Base-by-base conservation (phyloP, 805 yeast species). In the Metschnikowia proteae region DNA sequence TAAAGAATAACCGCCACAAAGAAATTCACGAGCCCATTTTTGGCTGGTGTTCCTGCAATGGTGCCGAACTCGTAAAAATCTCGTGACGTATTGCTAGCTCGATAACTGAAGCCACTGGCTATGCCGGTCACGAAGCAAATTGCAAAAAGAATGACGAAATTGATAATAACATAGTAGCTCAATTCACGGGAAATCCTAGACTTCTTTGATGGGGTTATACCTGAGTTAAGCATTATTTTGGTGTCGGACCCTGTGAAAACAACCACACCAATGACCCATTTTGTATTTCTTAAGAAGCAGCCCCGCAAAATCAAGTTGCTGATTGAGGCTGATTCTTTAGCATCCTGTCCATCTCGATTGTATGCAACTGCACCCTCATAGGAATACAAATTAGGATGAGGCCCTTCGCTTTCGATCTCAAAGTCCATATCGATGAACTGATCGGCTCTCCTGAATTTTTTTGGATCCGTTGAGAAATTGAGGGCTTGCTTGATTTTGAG, bases 341-440 rank as follows among this genome's bases (percentile, higher is more conserved):
- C 46, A n/a, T 49, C 56, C 26, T 47, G 55, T 6, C 60, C 60
- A 23, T 49, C 49, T 26, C 45, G 46, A 27, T 47, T 49, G 50
- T 69, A 70, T 17, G 47, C 53, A 28, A 84, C 59, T 56, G 82
- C 84, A 54, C 94, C 95, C 62, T 85, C 87, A 59, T 86, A 87
- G 37, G 83, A 76, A 64, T 87, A 87, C 54, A 87, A 70, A 61
- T 85, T 86, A 1, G 90, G 78, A 64, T 86, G 89, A 11, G 95
- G 95, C 6, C 90, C 92, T 67, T 87, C 94, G 70, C 86, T 79
- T 56, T 86, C 88, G n/a, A 86, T 67, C 79, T 84, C 79, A 56
- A 85, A 85, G 53, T 74, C 75, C 45, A 80, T 68, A 30, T 55
- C 44, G 35, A 61, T 56, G 38, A 71, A 58, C 50, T 72, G 75